phyloP scores from a whole-genome alignment of 108 stramenopile species.

The Cyclostephanos invisitatus region DNA sequence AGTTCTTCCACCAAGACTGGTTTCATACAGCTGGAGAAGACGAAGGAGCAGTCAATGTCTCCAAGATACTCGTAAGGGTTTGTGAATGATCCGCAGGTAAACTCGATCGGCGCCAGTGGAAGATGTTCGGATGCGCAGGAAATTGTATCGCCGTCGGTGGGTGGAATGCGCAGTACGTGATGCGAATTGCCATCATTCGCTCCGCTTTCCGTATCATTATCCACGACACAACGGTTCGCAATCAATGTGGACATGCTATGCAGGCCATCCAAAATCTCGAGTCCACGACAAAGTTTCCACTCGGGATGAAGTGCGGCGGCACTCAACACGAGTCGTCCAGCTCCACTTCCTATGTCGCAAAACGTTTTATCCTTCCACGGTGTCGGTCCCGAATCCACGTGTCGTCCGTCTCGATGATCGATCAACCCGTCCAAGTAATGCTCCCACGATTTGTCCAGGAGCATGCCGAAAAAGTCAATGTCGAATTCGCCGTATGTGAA shows the following conservation, averaged over 20 bases:
- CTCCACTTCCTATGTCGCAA: conserved; percentile 78
- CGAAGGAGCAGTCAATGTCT: conserved; percentile 75
- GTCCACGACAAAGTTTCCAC: conserved; percentile 66
- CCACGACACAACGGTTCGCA: conserved; percentile 23
- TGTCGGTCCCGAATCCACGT: neutral
- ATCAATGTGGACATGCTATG: conserved; percentile 55
- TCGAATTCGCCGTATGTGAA: conserved; percentile 87
- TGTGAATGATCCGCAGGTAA: conserved; percentile 73
- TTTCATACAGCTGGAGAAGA: conserved; percentile 73
- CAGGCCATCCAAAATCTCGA: conserved; percentile 69
- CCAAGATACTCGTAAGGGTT: conserved; percentile 73
- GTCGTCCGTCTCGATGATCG: conserved; percentile 1
- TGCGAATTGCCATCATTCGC: conserved; percentile 5
- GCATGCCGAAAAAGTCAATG: conserved; percentile 64
- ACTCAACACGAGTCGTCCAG: conserved; percentile 74
- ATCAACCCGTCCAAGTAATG: conserved; percentile 2
- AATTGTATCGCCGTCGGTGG: neutral
- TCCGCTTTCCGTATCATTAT: conserved; percentile 12
- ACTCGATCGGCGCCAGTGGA: conserved; percentile 60
- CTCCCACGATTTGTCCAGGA: conserved; percentile 57
- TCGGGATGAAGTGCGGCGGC: conserved; percentile 73
- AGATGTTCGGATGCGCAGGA: conserved; percentile 9
- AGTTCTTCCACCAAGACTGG: conserved; percentile 46
- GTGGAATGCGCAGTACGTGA: conserved; percentile 20
- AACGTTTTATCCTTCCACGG: conserved; percentile 57